Conservation (phyloP, 306 rosid species). For the peach (Prunus persica) region DNA sequence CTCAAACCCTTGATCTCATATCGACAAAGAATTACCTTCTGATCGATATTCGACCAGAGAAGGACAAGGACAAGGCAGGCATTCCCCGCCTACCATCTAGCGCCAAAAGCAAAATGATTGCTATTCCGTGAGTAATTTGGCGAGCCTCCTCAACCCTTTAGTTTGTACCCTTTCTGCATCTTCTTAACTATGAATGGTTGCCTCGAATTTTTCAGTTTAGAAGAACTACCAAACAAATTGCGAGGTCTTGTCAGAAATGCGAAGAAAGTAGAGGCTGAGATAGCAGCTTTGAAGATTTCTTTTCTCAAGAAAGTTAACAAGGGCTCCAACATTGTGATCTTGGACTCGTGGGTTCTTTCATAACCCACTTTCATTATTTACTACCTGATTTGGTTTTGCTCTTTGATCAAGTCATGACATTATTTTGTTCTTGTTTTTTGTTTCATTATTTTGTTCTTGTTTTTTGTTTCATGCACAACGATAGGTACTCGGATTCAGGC, state of each 20-base stretch:
- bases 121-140: constrained; percentile 75
- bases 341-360: constrained; percentile 71
- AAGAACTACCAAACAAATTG: constrained; percentile 82
- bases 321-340: constrained; percentile 65
- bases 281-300: constrained; percentile 78
- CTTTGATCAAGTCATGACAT: neutral
- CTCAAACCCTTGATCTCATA: constrained; percentile 84
- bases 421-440: neutral
- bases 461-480: neutral
- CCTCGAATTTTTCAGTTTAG: constrained; percentile 52
- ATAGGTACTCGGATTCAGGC: constrained; percentile 74
- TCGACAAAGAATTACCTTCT: constrained; percentile 53
- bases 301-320: constrained; percentile 77
- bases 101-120: constrained; percentile 62
- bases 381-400: neutral
- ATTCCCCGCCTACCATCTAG: constrained; percentile 90
- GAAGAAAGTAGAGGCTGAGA: constrained; percentile 88
- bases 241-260: constrained; percentile 67
- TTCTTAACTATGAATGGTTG: neutral
- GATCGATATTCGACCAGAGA: constrained; percentile 82
- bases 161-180: neutral
- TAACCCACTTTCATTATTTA: neutral
- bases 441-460: neutral
- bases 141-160: constrained; percentile 6
- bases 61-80: constrained; percentile 85